Evolutionary conservation across 495 filamentous ascomycete genomes (phyloP), one percentile per base, ranked within the genome.

Genomic region (Penicillium egyptiacum): DNA sequence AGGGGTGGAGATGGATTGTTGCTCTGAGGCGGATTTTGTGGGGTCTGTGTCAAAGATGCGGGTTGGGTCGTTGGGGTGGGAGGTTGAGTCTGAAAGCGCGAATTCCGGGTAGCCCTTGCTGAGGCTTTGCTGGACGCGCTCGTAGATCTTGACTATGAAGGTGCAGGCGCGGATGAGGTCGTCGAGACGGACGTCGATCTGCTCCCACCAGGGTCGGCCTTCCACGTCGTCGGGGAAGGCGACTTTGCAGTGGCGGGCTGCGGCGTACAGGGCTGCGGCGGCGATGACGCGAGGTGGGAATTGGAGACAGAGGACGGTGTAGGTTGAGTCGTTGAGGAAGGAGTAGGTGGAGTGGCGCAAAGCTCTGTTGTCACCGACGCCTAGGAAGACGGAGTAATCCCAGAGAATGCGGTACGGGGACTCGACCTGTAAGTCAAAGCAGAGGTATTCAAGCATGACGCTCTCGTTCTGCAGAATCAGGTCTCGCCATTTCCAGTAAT

Each of bases 401-500:
- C 88, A 91, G 23, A 97, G 82, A 31, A 85, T 82, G 55, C 84
- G 82, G 73, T 96, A 91, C 3, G 95, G 92, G 47, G 87, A 84
- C 59, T 96, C 88, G 31, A 96, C 76, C 69, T 89, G 86, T 31
- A 99, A 73, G 70, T 99, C 95, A 68, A 99, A 99, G 67, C 94
- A 98, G 33, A 98, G 79, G 41, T 82, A 82, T 73, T 99, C 94
- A 7, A 99, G 81, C 72, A 98, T 84, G 42, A 91, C 73, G 64
- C 98, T 96, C 75, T 99, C 94, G 64, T 91, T 87, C 59, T 86
- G 84, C 3, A 97, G 78, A 44, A 99, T 93, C 52, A 86, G 91
- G 65, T 99, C 94, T 46, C 89, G 84, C 94, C 94, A 98, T 67
- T 85, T 81, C 94, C 94, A 98, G 68, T 89, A 98, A 59, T 98